Evolutionary conservation across 2,329 filamentous ascomycete species (phyloP), one percentile per base, ranked within the genome.

Genomic region (Allantophomopsis cytisporea): DNA sequence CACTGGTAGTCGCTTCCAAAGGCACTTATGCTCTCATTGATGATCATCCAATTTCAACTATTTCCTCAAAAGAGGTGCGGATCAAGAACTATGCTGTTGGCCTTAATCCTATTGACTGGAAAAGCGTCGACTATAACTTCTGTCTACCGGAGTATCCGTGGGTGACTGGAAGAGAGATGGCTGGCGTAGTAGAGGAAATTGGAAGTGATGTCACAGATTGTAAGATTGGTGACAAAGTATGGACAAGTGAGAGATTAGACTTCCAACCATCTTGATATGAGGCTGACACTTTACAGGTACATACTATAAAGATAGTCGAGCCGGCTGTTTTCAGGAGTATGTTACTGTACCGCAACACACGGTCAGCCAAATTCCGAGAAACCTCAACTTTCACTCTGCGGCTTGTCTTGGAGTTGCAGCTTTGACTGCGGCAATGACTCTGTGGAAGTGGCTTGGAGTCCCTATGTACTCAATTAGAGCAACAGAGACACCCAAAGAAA

Each of bases 301-400:
- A 37, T 63, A 65, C 45, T 65, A 65, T 44, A 52, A 56, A 35
- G 61, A 65, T 39, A 44, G 55, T 5, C 51, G 61, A 35, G 60
- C 61, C 28, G 61, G 60, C 18, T 62, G 60, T 43, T 65, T 63
- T 43, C 62, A 65, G 46, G 51, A 64, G 32, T 58, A 52, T 39
- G 59, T 63, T 13, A 55, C 59, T n/a, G 60, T 62, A 2, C 60
- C 60, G 5, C 47, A 55, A 28, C 60, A 63, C 39, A 64, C 60
- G 5, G 60, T 63, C n/a, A 50, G 55, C n/a, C 55, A 50, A 6
- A 52, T 65, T 15, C 61, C 62, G 0, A 41, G 38, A 2, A 51
- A 52, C 21, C 45, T 62, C 13, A 41, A 48, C 11, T 56, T 61
- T 31, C 50, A 56, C 38, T 40, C 52, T 7, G 60, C 59, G 8